phyloP scores from a whole-genome alignment of 1,284 basidiomycete species.

The Lignosus rhinocerotis region DNA sequence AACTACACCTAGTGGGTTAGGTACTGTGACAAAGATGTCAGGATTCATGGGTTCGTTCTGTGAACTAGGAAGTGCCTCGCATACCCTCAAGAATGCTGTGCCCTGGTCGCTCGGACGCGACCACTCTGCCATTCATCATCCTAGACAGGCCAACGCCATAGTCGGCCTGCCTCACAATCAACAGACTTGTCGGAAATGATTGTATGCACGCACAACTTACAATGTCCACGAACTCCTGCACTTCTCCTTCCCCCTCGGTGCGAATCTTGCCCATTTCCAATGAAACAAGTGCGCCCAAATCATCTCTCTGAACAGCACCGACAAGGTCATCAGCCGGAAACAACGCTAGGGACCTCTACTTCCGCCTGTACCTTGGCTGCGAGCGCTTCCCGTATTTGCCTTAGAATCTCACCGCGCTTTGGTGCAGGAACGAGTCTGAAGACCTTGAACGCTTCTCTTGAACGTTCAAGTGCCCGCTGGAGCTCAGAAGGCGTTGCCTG shows the following conservation, averaged over 20 bases:
- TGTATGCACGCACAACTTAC: constrained; percentile 41
- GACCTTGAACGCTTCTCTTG: constrained; percentile 68
- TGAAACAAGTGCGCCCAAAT: constrained; percentile 80
- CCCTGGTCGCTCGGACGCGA: constrained; percentile 86
- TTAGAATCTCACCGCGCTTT: constrained; percentile 82
- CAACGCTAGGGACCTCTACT: neutral
- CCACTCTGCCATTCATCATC: constrained; percentile 87
- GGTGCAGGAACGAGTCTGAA: constrained; percentile 86
- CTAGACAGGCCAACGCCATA: constrained; percentile 84
- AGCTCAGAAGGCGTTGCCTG: constrained; percentile 73
- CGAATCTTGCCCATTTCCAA: constrained; percentile 97
- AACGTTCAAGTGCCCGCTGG: constrained; percentile 58
- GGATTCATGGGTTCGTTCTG: neutral
- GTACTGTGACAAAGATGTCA: constrained; percentile 49
- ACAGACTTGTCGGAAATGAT: constrained; percentile 8
- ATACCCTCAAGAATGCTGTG: constrained; percentile 87
- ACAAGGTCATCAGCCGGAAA: neutral
- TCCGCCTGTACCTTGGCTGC: constrained; percentile 61
- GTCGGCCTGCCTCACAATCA: constrained; percentile 47
- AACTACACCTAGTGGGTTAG: constrained; percentile 92
- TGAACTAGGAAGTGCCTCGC: neutral
- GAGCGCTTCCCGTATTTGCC: constrained; percentile 87
- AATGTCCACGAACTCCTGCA: constrained; percentile 94
- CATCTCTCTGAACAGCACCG: constrained; percentile 56
- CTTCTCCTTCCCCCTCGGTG: constrained; percentile 91